Evolutionary conservation across 352 stramenopile genomes (phyloP), one percentile per base, ranked within the genome.

Genomic region (Hyaloperonospora arabidopsidis): DNA sequence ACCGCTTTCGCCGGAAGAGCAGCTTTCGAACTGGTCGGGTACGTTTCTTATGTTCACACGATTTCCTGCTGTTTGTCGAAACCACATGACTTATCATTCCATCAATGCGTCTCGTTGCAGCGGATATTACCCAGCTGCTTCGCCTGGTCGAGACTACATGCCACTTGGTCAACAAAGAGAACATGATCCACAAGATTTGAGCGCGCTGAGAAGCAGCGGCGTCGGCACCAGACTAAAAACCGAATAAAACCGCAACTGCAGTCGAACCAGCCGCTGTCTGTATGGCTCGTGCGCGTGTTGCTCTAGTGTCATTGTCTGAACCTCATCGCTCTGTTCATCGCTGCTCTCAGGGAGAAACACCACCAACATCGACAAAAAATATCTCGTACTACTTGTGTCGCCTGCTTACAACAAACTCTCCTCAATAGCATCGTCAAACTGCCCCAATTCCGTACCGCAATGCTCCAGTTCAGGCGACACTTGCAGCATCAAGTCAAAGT

Each of bases 131-230:
- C 19, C 84, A 97, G 66, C 69, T 99, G 44, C 83, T 99, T 54
- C 74, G 86, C 49, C 73, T 99, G 34, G 92, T 99, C 32, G 96
- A 99, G 72, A 97, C 89, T 22, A 99, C 96, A 48, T 98, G 86
- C 59, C 96, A 99, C 80, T 77, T 99, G 57, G 98, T 99, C 76
- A 96, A 98, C 76, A 98, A 98, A 83, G 96, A 99, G 69, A 98
- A 96, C 63, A 99, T 98, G 95, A 86, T 98, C 52, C 78, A 96
- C 76, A 95, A 94, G 71, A 76, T 95, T 51, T 92, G 78, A 74
- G 35, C 35, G 44, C n/a, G 15, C 25, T 60, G 28, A 48, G 25
- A 55, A 11, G 14, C 41, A 56, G 47, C 45, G 32, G 25, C 52
- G n/a, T 45, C 45, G 28, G 23, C 54, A 45, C 23, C 41, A 1